phyloP scores from a whole-genome alignment of 2,329 filamentous ascomycete species.

The Metarhizium guizhouense region DNA sequence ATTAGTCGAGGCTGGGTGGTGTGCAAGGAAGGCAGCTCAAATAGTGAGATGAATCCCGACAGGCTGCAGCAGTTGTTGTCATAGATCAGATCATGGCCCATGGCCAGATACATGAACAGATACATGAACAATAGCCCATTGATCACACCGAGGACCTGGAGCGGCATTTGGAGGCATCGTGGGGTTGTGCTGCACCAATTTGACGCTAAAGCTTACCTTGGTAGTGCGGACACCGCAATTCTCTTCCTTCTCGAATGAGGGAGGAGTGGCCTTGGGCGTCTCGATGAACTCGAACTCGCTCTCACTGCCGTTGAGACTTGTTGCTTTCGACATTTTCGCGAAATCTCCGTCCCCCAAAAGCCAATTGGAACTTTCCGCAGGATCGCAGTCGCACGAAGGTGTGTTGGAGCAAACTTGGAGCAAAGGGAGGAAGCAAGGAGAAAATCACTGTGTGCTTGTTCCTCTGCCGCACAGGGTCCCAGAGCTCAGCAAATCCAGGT shows the following conservation, averaged over 20 bases:
- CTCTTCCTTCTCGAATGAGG: conserved; percentile 60
- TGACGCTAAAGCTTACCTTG: conserved; percentile 24
- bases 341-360: conserved; percentile 12
- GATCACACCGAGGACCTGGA: too few species aligned
- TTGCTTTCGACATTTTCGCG: conserved; percentile 25
- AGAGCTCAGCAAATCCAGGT: not conserved
- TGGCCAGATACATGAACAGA: too few species aligned
- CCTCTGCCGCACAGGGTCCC: not conserved
- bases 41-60: not conserved
- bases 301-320: conserved; percentile 21
- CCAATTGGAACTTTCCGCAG: conserved; percentile 16
- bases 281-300: conserved; percentile 33
- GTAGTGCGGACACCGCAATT: conserved; percentile 42
- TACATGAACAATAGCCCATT: too few species aligned
- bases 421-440: not conserved
- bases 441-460: not conserved
- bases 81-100: too few species aligned
- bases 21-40: not conserved
- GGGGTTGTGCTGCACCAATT: not conserved
- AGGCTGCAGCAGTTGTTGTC: not conserved
- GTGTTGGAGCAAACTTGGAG: conserved; percentile 3
- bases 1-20: not conserved
- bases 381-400: conserved; percentile 4
- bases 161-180: not conserved
- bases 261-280: conserved; percentile 28